Conservation (phyloP, 2,329 filamentous ascomycete genomes). For the Cercospora beticola region DNA sequence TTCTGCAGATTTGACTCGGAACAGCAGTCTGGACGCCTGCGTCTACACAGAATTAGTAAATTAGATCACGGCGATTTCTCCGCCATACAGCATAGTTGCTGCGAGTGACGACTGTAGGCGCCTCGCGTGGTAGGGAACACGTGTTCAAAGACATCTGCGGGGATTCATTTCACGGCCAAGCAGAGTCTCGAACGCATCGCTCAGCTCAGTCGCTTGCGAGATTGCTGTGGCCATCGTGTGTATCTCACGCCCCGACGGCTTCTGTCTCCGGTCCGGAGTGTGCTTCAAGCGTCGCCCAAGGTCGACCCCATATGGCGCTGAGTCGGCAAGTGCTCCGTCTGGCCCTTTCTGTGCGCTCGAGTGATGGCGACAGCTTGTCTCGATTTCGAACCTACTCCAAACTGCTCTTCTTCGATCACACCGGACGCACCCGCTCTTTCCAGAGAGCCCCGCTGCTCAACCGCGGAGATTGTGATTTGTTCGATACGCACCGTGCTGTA, state of each 20-base stretch:
- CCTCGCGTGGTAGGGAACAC: no score
- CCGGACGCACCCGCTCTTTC: no score
- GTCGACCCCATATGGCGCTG: background rate
- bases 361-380: background rate
- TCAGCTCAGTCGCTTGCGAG: background rate
- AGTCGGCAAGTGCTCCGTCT: background rate
- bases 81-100: background rate
- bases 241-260: background rate
- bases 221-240: background rate
- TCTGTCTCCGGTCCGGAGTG: background rate
- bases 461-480: no score
- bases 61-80: background rate
- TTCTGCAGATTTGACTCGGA: background rate
- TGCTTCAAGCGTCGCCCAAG: background rate
- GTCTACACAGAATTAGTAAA: background rate
- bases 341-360: background rate
- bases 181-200: background rate
- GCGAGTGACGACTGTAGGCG: no score
- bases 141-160: background rate
- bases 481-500: no score
- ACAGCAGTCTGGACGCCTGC: background rate
- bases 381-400: background rate
- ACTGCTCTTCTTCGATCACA: no score
- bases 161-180: background rate
- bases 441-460: no score